Evolutionary conservation across 2,329 filamentous ascomycete genomes (phyloP), one percentile per base, ranked within the genome.

Genomic region (Rugonectria rugulosa): DNA sequence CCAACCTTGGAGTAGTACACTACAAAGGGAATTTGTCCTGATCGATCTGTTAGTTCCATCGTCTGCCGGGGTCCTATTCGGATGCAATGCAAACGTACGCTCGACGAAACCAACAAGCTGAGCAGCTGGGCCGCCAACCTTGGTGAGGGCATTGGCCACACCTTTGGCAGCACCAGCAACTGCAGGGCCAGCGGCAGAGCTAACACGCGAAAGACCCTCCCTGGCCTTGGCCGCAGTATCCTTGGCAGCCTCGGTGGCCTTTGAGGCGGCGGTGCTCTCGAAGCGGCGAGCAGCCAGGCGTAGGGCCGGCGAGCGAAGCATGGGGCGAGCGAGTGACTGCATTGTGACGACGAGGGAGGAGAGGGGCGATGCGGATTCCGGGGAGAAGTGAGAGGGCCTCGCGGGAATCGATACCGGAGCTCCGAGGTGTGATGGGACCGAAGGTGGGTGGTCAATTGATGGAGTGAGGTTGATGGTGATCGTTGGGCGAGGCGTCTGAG

Each of bases 1-100:
- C 84, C 90, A 72, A 98, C 94, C 75, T 88, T 90, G 71, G 89
- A 88, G 83, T 98, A 99, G 86, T 97, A 97, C 73, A 96, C 73
- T 62, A 92, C 88, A 60, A 88, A 88, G 67, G 95, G 95, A 67
- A 93, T 86, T 80, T 95, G 84, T 76, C 88, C 94, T 97, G 72
- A 55, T 58, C 38, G 26, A 44, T 24, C 38, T 31, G 42, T 68
- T 36, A 68, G 56, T 40, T 45, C 27, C 34, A 45, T 42, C 32
- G 27, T 14, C 15, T 15, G 32, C 14, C 15, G 11, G n/a, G 15
- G 19, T n/a, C 10, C 19, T 12, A 31, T 19, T 31, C 3, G 29
- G 38, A 21, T 32, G 20, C 11, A 36, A 41, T 52, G 29, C 53
- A 38, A 23, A 81, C 92, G 79, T 85, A 98, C 95, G 89, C 84